Percentiles rank a stretch among this genome's conserved stretches.
Conservation (phyloP, 148 eudicot genomes). For the Nepenthes gracilis region DNA sequence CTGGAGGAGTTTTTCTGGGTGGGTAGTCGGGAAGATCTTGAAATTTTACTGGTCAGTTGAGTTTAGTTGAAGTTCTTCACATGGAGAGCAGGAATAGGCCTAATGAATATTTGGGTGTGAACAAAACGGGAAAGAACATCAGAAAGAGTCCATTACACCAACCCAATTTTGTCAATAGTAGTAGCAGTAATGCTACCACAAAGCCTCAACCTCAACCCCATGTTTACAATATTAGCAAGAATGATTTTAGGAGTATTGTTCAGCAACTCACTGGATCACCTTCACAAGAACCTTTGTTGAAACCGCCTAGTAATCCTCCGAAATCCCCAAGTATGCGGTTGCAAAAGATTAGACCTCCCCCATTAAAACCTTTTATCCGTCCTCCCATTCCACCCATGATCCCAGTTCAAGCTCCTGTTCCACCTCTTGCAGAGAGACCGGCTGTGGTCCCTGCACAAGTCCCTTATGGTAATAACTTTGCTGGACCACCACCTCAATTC, state of each 20-base stretch:
- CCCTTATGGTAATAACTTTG: constrained; percentile 24
- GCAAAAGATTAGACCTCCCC: constrained; percentile 81
- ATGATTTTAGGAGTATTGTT: constrained; percentile 82
- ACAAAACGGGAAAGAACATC: constrained; percentile 71
- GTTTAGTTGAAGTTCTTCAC: background rate
- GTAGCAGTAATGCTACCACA: constrained; percentile 11
- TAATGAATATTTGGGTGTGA: constrained; percentile 64
- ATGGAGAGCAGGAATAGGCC: constrained; percentile 43
- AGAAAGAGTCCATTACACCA: constrained; percentile 64
- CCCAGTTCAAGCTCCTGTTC: constrained; percentile 26
- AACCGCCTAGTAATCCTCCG: constrained; percentile 65
- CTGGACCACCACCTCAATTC: constrained; percentile 30
- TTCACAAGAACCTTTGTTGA: constrained; percentile 48
- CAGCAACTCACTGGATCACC: constrained; percentile 92
- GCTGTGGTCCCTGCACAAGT: constrained; percentile 6
- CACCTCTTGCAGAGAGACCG: constrained; percentile 24
- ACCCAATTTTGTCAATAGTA: constrained; percentile 32
- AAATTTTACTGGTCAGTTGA: too few species aligned
- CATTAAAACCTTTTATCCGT: constrained; percentile 41
- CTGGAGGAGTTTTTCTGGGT: too few species aligned
- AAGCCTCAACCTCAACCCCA: constrained; percentile 74
- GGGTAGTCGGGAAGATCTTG: too few species aligned
- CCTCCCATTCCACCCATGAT: constrained; percentile 38
- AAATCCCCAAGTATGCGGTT: constrained; percentile 62
- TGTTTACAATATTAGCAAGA: constrained; percentile 94